These are phyloP conservation scores for Solanum chiquidenum DNA, from an alignment of 257 asterid genomes.

Conservation along the genomic window DNA sequence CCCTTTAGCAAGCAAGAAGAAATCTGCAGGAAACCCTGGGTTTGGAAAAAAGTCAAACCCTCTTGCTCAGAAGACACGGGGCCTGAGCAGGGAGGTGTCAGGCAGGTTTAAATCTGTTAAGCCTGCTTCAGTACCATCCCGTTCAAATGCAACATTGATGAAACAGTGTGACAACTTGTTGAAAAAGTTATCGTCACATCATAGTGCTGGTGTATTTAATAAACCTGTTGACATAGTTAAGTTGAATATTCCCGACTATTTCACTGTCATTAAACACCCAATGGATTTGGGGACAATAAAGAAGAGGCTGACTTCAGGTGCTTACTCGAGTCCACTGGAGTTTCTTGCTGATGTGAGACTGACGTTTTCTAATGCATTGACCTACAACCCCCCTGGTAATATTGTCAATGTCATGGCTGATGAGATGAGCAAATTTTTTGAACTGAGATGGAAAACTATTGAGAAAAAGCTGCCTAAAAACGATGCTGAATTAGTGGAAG, in stretches of 20 bases:
- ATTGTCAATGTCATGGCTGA: conserved; percentile 54
- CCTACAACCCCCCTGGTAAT: conserved; percentile 70
- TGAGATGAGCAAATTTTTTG: conserved; percentile 50
- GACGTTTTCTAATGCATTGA: conserved; percentile 78
- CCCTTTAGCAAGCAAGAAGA: conserved; percentile 27
- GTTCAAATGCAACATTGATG: conserved; percentile 23
- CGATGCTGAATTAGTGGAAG: conserved; percentile 14
- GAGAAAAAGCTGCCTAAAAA: conserved; percentile 39
- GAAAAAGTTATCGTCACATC: conserved; percentile 61
- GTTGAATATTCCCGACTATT: conserved; percentile 69
- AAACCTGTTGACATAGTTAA: conserved; percentile 67
- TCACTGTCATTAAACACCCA: conserved; percentile 62
- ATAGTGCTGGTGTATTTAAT: conserved; percentile 49
- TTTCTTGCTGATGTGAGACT: conserved; percentile 72
- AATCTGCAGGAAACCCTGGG: conserved; percentile 22
- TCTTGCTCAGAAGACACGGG: conserved; percentile 22
- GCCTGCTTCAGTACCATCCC: conserved; percentile 11
- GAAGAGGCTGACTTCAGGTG: conserved; percentile 44
- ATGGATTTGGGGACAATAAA: conserved; percentile 88
- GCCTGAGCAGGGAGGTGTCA: conserved; percentile 43
- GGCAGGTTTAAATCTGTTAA: conserved; percentile 48
- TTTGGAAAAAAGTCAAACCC: conserved; percentile 20
- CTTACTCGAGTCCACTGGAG: conserved; percentile 49
- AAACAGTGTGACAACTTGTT: conserved; percentile 65
- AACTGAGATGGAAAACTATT: conserved; percentile 54